phyloP scores from a whole-genome alignment of 441 rosid genomes.

The Eutrema salsugineum region DNA sequence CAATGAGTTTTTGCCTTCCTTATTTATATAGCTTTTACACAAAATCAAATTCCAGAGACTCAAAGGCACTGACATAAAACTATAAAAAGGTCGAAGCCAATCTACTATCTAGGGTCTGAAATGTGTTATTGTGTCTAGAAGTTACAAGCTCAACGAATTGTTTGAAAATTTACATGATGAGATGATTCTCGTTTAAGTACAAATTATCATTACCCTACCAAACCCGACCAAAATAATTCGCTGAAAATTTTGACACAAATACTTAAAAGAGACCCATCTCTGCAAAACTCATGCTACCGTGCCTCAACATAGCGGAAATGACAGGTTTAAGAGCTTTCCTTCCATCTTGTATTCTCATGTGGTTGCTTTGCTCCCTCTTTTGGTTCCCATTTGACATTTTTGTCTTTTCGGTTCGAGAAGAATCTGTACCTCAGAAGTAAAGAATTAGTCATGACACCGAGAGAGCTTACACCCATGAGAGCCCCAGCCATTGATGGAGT shows the following conservation, averaged over 20 bases:
- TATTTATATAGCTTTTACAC: not conserved
- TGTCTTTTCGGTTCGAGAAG: constrained; percentile 43
- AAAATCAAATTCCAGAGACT: not conserved
- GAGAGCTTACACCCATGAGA: constrained; percentile 94
- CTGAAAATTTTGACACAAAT: not conserved
- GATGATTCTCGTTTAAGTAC: not conserved
- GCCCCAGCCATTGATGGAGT: constrained; percentile 98
- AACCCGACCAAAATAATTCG: not conserved
- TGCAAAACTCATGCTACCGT: constrained; percentile 1
- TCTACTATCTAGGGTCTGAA: not conserved
- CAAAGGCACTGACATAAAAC: not conserved
- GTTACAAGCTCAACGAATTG: not conserved
- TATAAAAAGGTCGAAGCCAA: not conserved
- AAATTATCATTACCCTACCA: not conserved
- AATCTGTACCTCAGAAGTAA: constrained; percentile 69
- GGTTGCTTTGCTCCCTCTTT: constrained; percentile 31
- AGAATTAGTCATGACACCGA: constrained; percentile 92
- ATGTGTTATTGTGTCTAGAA: not conserved
- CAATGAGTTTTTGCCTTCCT: not conserved
- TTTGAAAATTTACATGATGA: not conserved
- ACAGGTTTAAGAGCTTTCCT: constrained; percentile 21
- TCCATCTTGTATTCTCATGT: constrained; percentile 29
- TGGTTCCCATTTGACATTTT: constrained; percentile 28
- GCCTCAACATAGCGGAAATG: not conserved
- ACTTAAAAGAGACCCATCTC: not conserved